Evolutionary conservation across 805 yeast genomes (phyloP).

Genomic region (Metschnikowia kunwiensis): DNA sequence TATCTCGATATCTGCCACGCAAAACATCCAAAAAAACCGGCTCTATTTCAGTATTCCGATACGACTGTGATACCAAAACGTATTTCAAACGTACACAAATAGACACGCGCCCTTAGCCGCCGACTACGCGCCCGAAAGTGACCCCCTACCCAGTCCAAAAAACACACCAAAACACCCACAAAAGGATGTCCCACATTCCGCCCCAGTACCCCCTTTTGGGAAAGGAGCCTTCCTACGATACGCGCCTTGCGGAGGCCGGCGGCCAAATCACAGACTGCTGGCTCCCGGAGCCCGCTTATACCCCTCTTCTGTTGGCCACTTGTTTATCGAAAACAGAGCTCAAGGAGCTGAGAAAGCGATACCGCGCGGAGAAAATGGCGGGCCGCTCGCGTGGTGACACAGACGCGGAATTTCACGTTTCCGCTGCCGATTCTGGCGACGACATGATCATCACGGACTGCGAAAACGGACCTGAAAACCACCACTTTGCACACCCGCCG

Average conservation of each 20-base stretch:
- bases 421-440: constrained; percentile 26
- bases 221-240: constrained; percentile 30
- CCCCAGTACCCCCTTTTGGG: constrained; percentile 35
- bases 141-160: too few relatives aligned
- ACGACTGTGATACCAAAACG: too few relatives aligned
- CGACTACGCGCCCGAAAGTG: too few relatives aligned
- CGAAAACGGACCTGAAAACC: constrained; percentile 22
- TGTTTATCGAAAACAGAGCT: constrained; percentile 13
- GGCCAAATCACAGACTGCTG: constrained; percentile 33
- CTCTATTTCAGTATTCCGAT: too few relatives aligned
- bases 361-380: constrained; percentile 19
- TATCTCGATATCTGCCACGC: too few relatives aligned
- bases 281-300: constrained; percentile 27
- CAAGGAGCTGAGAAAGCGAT: constrained; percentile 21
- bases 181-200: constrained; percentile 21
- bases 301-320: constrained; percentile 19
- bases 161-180: neutral
- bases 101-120: too few relatives aligned
- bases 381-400: constrained; percentile 13
- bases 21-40: too few relatives aligned
- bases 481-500: constrained; percentile 24
- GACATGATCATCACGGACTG: constrained; percentile 36
- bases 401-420: constrained; percentile 15
- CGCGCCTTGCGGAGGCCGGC: constrained; percentile 27
- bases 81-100: too few relatives aligned